Evolutionary conservation across 169 alveolate species (phyloP), one percentile per base, ranked within the genome.

Genomic region (Plasmodium malariae): DNA sequence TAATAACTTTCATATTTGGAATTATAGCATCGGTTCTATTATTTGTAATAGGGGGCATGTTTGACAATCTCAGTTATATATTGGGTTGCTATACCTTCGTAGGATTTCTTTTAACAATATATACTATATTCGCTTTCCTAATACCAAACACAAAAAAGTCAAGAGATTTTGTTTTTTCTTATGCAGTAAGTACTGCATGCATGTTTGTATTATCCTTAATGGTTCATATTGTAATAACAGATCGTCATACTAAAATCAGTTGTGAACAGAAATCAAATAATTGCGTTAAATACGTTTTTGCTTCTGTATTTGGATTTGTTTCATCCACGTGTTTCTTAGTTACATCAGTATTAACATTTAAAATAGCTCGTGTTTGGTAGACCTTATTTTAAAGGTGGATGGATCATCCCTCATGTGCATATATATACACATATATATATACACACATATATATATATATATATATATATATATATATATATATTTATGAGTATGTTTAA

Each of bases 161-260:
- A 30, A 62, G 73, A 43, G 73, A 78, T 63, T 62, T 62, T 78
- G 69, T 78, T 36, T 48, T 78, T 24, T 78, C 89, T 0, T 78
- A 78, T 69, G 89, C 57, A 45, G 71, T 63, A 6, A 43, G 70
- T 51, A 45, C 89, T 7, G 60, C 57, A 2, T 78, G 89, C 57
- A 63, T 78, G 74, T 78, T 43, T 48, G 40, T 63, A 14, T 45
- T 48, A 62, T 78, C 68, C 4, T n/a, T 78, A 2, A 60, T 78
- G 68, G 2, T 24, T 37, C 40, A 62, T 69, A 78, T 78, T 62
- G 24, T 78, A 30, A 19, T 62, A 40, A 40, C 68, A 1, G 37
- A 62, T 48, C 6, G 5, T 12, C 2, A 63, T 17, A 51, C 65
- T 17, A n/a, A 0, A 30, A 9, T 43, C 7, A 14, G 14, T 45